Conservation (phyloP, 805 yeast species). For the Saturnispora dispora region DNA sequence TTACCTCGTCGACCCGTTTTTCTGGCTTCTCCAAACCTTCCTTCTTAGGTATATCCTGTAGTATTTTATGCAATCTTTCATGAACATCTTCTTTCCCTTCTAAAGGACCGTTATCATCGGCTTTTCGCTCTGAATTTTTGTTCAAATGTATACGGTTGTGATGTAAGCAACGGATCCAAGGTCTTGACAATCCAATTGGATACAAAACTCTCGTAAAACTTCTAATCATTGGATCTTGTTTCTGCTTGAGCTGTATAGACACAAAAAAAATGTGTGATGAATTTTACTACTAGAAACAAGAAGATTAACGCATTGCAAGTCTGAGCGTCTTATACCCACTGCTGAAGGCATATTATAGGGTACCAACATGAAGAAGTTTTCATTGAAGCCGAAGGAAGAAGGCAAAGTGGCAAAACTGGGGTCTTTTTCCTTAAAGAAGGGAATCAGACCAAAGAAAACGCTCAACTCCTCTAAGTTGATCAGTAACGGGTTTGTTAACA, state of each 20-base stretch:
- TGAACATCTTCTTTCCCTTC: slow-evolving; percentile 1
- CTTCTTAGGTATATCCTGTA: slow-evolving; percentile 9
- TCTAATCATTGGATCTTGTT: background rate
- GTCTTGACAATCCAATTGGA: background rate
- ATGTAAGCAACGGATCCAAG: background rate
- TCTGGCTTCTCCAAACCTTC: background rate
- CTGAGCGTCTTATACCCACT: background rate
- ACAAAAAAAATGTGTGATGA: background rate
- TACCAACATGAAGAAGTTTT: slow-evolving; percentile 29
- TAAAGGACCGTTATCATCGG: background rate
- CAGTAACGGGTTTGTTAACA: background rate
- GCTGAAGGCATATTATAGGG: background rate
- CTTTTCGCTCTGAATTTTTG: background rate
- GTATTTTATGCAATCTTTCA: slow-evolving; percentile 7
- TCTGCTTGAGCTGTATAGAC: background rate
- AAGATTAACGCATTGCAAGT: background rate
- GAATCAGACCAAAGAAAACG: background rate
- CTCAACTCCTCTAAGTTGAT: background rate
- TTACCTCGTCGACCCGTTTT: background rate
- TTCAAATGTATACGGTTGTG: background rate
- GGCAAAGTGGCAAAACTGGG: background rate
- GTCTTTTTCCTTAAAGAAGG: background rate
- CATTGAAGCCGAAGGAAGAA: slow-evolving; percentile 26
- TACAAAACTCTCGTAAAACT: background rate
- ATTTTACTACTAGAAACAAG: background rate